Evolutionary conservation across 148 eudicot species (phyloP), one percentile per base, ranked within the genome.

Genomic region (Rhododendron ferrugineum): DNA sequence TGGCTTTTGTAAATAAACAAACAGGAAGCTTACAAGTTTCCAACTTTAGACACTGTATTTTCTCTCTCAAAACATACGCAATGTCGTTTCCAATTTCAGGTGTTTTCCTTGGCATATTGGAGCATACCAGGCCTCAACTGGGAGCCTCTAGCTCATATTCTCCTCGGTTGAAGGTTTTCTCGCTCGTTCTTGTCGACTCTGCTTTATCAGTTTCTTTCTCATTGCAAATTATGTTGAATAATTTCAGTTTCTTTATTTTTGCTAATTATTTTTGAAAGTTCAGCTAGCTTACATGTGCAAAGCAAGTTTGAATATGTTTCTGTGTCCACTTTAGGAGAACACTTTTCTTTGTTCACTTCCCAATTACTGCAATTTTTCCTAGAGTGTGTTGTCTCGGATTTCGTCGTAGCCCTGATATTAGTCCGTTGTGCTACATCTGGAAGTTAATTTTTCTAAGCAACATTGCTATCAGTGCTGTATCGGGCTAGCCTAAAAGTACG

Each of bases 151-250:
- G 80, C 54, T 76, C 85, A 36, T 80, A 64, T 87, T 82, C 85
- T 85, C 87, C 16, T 47, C 46, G 28, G 82, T 56, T 87, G 79
- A 82, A 85, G 89, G 89, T 85, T 75, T 62, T 46, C 3, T 85
- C 18, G 47, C 6, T 34, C 9, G 4, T 60, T 32, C 75, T 68
- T 64, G 3, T 83, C 11, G 0, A 36, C 30, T 34, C 37, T 56
- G 3, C 14, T 73, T 42, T 42, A 3, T 82, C 6, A 60, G 37
- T 30, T 56, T 79, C 28, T 68, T n/a, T 82, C 77, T 6, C 11
- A 42, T 77, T 42, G 77, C 70, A 20, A 64, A 47, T 28, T 40
- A 22, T 40, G 28, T 52, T 74, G 49, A 37, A 32, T 70, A 83
- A 10, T 16, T 83, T 74, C 11, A 76, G 26, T 32, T 56, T 79